A percentile compares a stretch with the other conserved stretches of the same genome.
These are phyloP conservation scores for Pterocarpus santalinus DNA, from an alignment of 306 rosid genomes.

Conservation along the genomic window DNA sequence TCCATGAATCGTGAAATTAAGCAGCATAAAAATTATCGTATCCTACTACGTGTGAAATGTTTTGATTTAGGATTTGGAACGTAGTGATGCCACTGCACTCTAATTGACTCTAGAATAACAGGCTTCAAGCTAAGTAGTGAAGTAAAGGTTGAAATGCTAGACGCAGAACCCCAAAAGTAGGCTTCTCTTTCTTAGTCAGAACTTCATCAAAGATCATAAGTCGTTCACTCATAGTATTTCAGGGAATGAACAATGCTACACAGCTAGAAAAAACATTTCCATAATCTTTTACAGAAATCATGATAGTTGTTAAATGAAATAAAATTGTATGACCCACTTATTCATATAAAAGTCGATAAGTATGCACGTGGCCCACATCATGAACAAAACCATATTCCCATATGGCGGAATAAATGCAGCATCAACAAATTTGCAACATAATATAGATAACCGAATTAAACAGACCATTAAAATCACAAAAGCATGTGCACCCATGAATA, in stretches of 20 bases:
- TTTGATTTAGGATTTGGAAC: not conserved
- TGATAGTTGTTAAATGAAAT: too few relatives aligned
- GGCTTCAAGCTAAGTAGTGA: constrained; percentile 15
- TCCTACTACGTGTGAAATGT: constrained; percentile 7
- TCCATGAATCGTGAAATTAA: constrained; percentile 7
- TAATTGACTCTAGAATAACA: constrained; percentile 5
- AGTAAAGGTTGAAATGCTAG: not conserved
- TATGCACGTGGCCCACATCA: too few relatives aligned
- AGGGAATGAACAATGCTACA: not conserved
- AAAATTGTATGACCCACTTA: too few relatives aligned
- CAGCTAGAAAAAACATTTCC: too few relatives aligned
- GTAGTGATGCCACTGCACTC: constrained; percentile 2
- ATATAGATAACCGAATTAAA: constrained; percentile 4
- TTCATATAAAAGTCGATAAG: too few relatives aligned
- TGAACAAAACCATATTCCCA: constrained; percentile 5
- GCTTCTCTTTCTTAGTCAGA: not conserved
- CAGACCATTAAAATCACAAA: not conserved
- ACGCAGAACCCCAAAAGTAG: not conserved
- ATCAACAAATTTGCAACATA: constrained; percentile 33
- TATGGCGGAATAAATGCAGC: constrained; percentile 30
- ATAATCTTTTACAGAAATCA: too few relatives aligned
- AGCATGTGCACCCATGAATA: constrained; percentile 17
- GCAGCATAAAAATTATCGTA: constrained; percentile 14
- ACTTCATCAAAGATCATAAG: constrained; percentile 25
- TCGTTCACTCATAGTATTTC: not conserved